A percentile compares a stretch with the other conserved stretches of the same genome.
Evolutionary conservation across 1,284 basidiomycete genomes (phyloP).

Genomic region (Pisolithus thermaeus): DNA sequence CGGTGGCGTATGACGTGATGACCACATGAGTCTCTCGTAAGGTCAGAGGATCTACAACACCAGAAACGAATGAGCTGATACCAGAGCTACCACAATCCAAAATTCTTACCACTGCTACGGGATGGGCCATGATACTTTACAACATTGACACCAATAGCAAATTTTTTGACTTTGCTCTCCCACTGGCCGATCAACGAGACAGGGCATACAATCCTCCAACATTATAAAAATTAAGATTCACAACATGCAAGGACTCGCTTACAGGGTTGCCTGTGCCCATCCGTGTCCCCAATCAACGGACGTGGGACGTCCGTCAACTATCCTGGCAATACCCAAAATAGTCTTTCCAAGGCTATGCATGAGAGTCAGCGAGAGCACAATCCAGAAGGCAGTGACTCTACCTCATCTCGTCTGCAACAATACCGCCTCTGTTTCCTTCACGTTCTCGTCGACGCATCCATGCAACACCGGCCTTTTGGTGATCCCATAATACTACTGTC

Average conservation of each 20-base stretch:
- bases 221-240: not conserved
- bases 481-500: not conserved
- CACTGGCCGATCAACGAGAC: not conserved
- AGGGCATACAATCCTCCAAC: not conserved
- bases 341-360: too few relatives aligned
- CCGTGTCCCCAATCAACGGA: too few relatives aligned
- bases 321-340: too few relatives aligned
- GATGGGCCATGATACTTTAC: not conserved
- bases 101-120: not conserved
- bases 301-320: too few relatives aligned
- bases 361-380: not conserved
- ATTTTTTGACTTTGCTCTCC: not conserved
- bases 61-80: not conserved
- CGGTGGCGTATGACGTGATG: not conserved
- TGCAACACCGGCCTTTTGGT: not conserved
- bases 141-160: not conserved
- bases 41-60: not conserved
- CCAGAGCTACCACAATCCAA: not conserved
- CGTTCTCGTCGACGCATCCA: not conserved
- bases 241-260: not conserved
- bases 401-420: not conserved
- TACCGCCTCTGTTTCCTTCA: not conserved
- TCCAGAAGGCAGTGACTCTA: not conserved
- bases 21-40: not conserved
- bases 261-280: too few relatives aligned